These are phyloP conservation scores for Petunia secreta DNA, from an alignment of 257 asterid genomes.

Conservation along the genomic window DNA sequence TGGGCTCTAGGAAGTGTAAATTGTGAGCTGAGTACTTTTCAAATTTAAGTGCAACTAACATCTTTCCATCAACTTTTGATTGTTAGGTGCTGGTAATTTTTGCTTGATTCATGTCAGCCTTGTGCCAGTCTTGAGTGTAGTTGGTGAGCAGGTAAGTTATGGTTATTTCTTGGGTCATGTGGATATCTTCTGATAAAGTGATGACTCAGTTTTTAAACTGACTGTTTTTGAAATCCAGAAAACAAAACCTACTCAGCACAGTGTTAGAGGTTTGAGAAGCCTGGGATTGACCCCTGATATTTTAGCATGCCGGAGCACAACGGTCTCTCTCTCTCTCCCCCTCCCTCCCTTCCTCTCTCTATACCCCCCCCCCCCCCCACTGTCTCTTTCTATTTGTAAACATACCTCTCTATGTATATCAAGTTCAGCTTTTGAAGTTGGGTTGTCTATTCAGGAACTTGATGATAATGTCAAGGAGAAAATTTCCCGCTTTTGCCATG, in stretches of 20 bases:
- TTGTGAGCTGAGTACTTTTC: neutral
- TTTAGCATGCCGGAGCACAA: conserved; percentile 93
- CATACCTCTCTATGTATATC: neutral
- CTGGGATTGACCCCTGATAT: conserved; percentile 82
- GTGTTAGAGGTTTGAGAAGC: conserved; percentile 90
- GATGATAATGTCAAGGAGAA: conserved; percentile 72
- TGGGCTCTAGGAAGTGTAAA: neutral
- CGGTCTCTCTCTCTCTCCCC: conserved; percentile 48
- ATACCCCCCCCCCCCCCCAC: conserved; percentile 24
- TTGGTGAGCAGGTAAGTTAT: conserved; percentile 81
- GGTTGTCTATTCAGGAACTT: conserved; percentile 60
- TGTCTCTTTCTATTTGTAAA: neutral
- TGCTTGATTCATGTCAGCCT: conserved; percentile 95
- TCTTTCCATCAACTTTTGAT: conserved; percentile 24
- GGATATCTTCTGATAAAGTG: neutral
- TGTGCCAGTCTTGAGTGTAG: conserved; percentile 83
- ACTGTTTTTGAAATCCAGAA: conserved; percentile 56
- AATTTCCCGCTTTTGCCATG: conserved; percentile 85
- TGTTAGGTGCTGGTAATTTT: conserved; percentile 85
- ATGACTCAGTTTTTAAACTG: neutral
- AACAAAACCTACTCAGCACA: conserved; percentile 98
- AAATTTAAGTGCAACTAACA: neutral
- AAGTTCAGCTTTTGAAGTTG: conserved; percentile 26
- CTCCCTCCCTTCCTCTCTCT: conserved; percentile 29
- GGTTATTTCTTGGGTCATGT: neutral